Evolutionary conservation across 1,139 yeast species (phyloP).

Genomic region (Debaryomyces coudertii): DNA sequence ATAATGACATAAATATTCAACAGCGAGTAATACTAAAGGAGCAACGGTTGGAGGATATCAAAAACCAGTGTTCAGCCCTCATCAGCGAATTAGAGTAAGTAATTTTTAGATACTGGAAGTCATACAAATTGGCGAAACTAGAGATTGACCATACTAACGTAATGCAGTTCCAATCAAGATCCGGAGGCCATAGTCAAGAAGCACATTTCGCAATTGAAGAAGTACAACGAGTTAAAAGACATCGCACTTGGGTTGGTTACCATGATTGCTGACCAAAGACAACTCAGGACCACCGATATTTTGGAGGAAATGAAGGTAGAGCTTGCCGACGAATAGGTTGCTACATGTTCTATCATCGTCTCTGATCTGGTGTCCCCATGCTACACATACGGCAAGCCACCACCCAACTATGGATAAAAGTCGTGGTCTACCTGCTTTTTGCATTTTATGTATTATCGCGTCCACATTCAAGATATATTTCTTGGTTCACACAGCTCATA

Average conservation of each 20-base stretch:
- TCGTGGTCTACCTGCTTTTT: background rate
- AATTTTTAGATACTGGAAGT: background rate
- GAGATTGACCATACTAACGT: constrained; percentile 12
- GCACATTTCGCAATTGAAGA: constrained; percentile 46
- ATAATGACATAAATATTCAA: constrained; percentile 11
- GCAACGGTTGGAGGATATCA: constrained; percentile 36
- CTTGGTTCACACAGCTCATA: background rate
- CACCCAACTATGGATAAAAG: background rate
- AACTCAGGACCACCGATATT: constrained; percentile 44
- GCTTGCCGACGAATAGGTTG: constrained; percentile 17
- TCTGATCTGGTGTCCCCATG: background rate
- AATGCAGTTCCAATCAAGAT: constrained; percentile 23
- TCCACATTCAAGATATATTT: background rate
- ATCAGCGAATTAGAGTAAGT: constrained; percentile 38
- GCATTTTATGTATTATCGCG: background rate
- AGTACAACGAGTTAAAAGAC: constrained; percentile 54
- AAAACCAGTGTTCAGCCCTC: constrained; percentile 37
- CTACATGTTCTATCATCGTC: background rate
- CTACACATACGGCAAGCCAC: background rate
- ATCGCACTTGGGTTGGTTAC: constrained; percentile 52
- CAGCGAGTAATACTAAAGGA: constrained; percentile 23
- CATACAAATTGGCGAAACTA: background rate
- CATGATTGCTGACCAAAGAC: constrained; percentile 54
- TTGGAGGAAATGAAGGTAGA: constrained; percentile 38
- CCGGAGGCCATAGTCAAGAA: constrained; percentile 42